Conservation (phyloP, 2,329 filamentous ascomycete genomes). For the Colletotrichum tamarilloi region DNA sequence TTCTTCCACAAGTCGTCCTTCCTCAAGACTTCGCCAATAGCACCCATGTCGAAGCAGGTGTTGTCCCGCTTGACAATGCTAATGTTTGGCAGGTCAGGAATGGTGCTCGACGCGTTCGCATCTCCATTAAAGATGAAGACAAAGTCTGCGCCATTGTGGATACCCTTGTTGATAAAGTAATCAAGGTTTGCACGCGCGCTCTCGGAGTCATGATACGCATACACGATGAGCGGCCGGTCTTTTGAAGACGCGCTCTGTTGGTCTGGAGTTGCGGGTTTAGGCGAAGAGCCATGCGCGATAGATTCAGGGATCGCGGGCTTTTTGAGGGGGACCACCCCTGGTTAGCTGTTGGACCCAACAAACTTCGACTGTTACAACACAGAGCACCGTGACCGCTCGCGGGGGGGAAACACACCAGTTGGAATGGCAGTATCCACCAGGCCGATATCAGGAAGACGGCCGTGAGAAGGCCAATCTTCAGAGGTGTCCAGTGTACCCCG, state of each 20-base stretch:
- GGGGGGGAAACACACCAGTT: not conserved
- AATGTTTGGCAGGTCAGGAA: conserved; percentile 46
- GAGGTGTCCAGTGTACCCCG: not conserved
- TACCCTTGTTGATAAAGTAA: conserved; percentile 49
- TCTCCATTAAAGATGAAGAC: conserved; percentile 52
- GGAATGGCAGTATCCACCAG: not conserved
- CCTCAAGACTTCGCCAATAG: conserved; percentile 47
- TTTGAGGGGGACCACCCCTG: not conserved
- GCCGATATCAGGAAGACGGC: not conserved
- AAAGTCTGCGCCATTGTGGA: conserved; percentile 50
- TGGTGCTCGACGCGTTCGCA: conserved; percentile 39
- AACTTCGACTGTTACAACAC: not conserved
- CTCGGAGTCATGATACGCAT: conserved; percentile 40
- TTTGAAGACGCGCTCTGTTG: not conserved
- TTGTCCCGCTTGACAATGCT: conserved; percentile 44
- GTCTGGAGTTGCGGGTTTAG: not conserved
- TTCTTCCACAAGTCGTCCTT: conserved; percentile 44
- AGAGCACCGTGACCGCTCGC: not conserved
- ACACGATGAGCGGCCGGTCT: conserved; percentile 5
- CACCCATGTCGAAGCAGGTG: conserved; percentile 49
- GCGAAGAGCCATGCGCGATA: not conserved
- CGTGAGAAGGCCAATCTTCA: not conserved
- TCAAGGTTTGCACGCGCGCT: conserved; percentile 45
- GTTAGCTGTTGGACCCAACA: not conserved
- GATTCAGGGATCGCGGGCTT: not conserved